Base-by-base conservation (phyloP, 2,329 filamentous ascomycete genomes). In the Arthrobotrys pseudoclavata region DNA sequence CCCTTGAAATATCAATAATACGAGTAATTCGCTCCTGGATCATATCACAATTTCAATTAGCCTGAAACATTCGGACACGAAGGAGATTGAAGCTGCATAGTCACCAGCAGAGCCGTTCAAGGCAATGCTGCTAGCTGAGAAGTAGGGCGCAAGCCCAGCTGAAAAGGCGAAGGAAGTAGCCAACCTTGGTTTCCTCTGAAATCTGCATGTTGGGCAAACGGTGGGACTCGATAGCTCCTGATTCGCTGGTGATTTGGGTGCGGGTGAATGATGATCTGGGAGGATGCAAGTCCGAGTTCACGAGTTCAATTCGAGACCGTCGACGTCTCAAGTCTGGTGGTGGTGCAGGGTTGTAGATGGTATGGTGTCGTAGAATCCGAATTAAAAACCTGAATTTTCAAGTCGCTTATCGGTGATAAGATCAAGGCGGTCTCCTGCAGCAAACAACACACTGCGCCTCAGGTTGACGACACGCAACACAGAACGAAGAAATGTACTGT, bases 21-120 rank as follows among this genome's bases (percentile, higher is more conserved):
- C 72, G 72, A 70, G 72, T 76, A 48, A 76, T 76, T 69, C 72
- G 72, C 72, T 76, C 72, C 72, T 76, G 57, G 55, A 68, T 68
- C 62, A 55, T 31, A 57, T 50, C 29, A 67, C 40, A 66, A 52
- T 74, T 60, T 67, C 63, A 68, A 68, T 76, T 22, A 69, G 63
- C 64, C 34, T 29, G 47, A 53, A 31, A 53, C 47, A 53, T 61
- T 22, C 29, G 42, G 52, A 24, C 18, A 61, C 18, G 34, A 45
- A 42, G 53, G 66, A 53, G 53, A 26, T 29, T 31, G 40, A 50
- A 40, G 37, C 53, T 29, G 55, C 67, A 69, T 69, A 24, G 34
- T 60, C n/a, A 57, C 50, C n/a, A 48, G 31, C 31, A 67, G 6
- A 18, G 20, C 34, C 9, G 15, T 48, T 68, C 52, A 60, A 75